Conservation (phyloP, 306 rosid species). For the Leucaena leucocephala region DNA sequence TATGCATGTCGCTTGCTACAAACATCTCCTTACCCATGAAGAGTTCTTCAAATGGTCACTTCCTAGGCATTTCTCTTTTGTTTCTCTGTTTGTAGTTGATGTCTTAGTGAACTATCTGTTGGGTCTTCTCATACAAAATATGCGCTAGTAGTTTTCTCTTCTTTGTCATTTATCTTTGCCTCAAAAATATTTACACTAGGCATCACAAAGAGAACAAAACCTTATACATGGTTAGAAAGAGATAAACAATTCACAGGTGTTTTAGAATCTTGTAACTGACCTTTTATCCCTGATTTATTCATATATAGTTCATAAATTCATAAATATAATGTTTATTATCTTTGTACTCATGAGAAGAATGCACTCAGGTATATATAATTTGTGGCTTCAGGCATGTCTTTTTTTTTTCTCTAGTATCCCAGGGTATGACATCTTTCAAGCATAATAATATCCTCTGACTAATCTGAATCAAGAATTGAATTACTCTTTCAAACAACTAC, state of each 20-base stretch:
- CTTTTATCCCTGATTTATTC: background rate
- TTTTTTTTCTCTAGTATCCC: too few species aligned
- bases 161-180: conserved; percentile 17
- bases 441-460: too few species aligned
- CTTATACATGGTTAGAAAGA: background rate
- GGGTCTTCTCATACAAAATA: background rate
- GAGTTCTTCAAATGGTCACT: background rate
- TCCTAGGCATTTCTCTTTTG: conserved; percentile 1
- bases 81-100: conserved; percentile 4
- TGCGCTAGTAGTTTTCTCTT: background rate
- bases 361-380: background rate
- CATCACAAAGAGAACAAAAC: conserved; percentile 12
- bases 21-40: background rate
- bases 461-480: too few species aligned
- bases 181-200: background rate
- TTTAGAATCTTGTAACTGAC: conserved; percentile 3
- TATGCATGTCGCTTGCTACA: conserved; percentile 9
- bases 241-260: background rate
- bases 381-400: too few species aligned
- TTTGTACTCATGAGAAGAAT: background rate
- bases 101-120: background rate
- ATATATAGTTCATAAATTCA: background rate
- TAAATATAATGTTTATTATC: background rate
- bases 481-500: too few species aligned
- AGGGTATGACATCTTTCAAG: too few species aligned